These are phyloP conservation scores for Xylariaceae sp. DNA, from an alignment of 2,329 filamentous ascomycete species.

Conservation along the genomic window DNA sequence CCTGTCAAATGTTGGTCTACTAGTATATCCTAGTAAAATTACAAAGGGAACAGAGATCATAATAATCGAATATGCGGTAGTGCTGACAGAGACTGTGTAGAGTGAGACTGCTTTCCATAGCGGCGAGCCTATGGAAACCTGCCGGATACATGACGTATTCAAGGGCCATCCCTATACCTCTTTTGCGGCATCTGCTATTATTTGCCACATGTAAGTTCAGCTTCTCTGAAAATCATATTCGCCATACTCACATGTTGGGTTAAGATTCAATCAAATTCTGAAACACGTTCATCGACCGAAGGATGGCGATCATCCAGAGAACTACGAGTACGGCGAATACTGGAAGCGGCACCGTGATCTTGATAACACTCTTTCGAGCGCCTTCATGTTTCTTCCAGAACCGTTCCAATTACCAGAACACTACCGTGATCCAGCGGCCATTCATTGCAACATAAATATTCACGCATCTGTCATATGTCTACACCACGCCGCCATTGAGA, in stretches of 20 bases:
- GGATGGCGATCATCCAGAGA: constrained; percentile 66
- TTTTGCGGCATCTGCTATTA: constrained; percentile 68
- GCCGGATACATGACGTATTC: constrained; percentile 62
- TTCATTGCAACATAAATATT: constrained; percentile 84
- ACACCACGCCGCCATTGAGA: constrained; percentile 84
- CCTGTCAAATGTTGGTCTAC: background rate
- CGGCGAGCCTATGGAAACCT: constrained; percentile 59
- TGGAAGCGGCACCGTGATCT: constrained; percentile 83
- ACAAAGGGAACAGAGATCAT: background rate
- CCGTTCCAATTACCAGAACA: constrained; percentile 67
- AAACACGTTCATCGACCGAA: constrained; percentile 73
- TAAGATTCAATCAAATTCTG: constrained; percentile 69
- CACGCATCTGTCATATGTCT: constrained; percentile 85
- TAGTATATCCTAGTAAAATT: background rate
- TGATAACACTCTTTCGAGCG: constrained; percentile 74
- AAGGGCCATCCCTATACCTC: constrained; percentile 59
- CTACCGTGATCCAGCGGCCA: constrained; percentile 64
- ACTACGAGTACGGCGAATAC: constrained; percentile 71
- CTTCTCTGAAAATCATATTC: too few species aligned
- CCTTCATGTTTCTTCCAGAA: constrained; percentile 74
- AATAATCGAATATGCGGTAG: background rate
- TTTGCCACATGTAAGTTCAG: constrained; percentile 56
- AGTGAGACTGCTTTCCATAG: constrained; percentile 72
- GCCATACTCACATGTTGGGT: background rate
- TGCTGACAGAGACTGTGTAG: constrained; percentile 30